Conservation (phyloP, 2,329 filamentous ascomycete genomes). For the Neurospora sp. region DNA sequence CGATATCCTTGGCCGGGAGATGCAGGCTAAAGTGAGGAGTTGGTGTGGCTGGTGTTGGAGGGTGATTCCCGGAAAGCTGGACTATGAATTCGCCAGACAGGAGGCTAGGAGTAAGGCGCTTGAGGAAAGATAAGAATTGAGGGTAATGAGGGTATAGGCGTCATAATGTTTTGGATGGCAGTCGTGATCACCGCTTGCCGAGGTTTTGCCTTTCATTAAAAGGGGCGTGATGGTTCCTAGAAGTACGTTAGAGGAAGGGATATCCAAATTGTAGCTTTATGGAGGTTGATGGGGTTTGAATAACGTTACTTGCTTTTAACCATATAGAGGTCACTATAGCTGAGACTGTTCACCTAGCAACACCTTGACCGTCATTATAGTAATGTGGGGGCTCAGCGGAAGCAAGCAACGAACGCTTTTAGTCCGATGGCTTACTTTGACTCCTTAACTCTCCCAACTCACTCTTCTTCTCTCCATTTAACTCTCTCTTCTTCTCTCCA, state of each 20-base stretch:
- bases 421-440: neutral
- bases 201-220: neutral
- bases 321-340: neutral
- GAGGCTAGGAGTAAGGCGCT: constrained; percentile 5
- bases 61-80: constrained; percentile 52
- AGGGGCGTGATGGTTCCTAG: neutral
- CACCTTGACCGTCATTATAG: neutral
- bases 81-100: constrained; percentile 22
- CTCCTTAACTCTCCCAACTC: neutral
- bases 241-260: neutral
- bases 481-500: neutral
- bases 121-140: neutral
- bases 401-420: neutral
- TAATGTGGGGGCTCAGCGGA: neutral
- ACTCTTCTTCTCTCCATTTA: neutral
- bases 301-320: neutral
- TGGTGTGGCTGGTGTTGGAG: constrained; percentile 92
- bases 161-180: neutral
- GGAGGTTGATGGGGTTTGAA: neutral
- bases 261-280: neutral
- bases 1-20: constrained; percentile 60
- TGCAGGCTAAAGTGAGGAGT: constrained; percentile 56
- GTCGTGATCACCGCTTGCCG: neutral
- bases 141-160: neutral
- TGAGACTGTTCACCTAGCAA: neutral